A percentile compares a stretch with the other conserved stretches of the same genome.
Evolutionary conservation across 495 filamentous ascomycete species (phyloP).

Genomic region (Aeminium ludgeri): DNA sequence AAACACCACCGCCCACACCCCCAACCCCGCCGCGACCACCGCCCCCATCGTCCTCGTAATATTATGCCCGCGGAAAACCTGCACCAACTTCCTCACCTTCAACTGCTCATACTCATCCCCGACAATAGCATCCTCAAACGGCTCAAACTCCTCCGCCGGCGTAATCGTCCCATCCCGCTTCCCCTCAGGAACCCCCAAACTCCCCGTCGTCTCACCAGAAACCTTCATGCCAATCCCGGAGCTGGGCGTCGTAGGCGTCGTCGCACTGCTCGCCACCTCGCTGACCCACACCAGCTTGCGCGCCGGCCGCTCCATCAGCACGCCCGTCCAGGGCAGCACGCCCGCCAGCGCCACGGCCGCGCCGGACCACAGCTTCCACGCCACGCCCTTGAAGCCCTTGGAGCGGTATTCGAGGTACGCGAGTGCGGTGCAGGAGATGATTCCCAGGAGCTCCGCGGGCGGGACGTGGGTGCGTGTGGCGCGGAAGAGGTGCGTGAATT

Average conservation of each 20-base stretch:
- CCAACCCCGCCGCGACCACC: slow-evolving; percentile 5
- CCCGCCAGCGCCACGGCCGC: neutral
- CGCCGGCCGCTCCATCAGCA: slow-evolving; percentile 6
- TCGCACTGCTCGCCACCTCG: neutral
- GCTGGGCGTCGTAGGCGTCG: neutral
- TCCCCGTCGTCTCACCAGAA: too few relatives aligned
- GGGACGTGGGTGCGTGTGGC: neutral
- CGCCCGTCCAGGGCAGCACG: slow-evolving; percentile 6
- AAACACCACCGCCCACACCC: slow-evolving; percentile 6
- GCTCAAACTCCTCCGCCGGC: slow-evolving; percentile 5
- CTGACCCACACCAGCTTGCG: slow-evolving; percentile 5
- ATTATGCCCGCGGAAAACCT: slow-evolving; percentile 3
- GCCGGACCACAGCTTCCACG: slow-evolving; percentile 7
- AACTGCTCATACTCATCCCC: slow-evolving; percentile 7
- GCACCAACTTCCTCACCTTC: slow-evolving; percentile 6
- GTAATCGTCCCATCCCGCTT: neutral
- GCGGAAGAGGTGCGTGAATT: slow-evolving; percentile 7
- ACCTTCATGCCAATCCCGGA: neutral
- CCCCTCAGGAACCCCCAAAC: neutral
- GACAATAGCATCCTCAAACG: slow-evolving; percentile 2
- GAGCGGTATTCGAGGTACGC: slow-evolving; percentile 3
- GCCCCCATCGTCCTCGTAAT: slow-evolving; percentile 3
- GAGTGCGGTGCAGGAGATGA: slow-evolving; percentile 5
- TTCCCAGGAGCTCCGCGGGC: slow-evolving; percentile 1
- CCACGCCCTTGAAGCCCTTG: neutral